Conservation (phyloP, 1,139 yeast species). For the Taiozyma sp. region DNA sequence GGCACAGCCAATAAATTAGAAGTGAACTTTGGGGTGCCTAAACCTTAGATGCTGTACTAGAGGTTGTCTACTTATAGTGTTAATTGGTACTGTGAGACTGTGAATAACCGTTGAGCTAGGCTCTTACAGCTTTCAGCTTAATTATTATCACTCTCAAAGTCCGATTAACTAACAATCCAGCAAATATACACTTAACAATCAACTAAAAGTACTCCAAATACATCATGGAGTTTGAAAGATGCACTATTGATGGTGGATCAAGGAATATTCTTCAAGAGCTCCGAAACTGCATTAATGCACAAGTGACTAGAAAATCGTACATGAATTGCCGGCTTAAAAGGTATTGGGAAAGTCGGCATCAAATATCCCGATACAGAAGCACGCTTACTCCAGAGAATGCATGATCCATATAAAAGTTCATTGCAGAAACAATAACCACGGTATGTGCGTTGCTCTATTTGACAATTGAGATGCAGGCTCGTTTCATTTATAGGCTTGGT, state of each 20-base stretch:
- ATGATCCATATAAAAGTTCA: background rate
- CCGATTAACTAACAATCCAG: too few relatives aligned
- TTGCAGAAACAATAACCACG: too few relatives aligned
- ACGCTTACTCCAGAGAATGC: background rate
- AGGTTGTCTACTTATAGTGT: background rate
- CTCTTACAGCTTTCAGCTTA: too few relatives aligned
- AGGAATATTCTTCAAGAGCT: background rate
- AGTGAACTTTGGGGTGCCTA: too few relatives aligned
- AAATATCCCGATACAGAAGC: background rate
- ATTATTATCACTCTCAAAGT: too few relatives aligned
- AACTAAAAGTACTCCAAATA: too few relatives aligned
- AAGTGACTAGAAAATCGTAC: background rate
- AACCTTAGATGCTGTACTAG: background rate
- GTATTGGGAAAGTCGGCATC: background rate
- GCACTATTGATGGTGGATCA: background rate
- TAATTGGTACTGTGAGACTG: background rate
- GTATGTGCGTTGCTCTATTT: too few relatives aligned
- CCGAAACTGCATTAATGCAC: background rate
- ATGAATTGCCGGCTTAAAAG: background rate
- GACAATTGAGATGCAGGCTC: too few relatives aligned
- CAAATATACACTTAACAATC: too few relatives aligned
- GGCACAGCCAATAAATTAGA: background rate
- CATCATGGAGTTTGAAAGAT: too few relatives aligned
- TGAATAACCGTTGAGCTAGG: background rate
- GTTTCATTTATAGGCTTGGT: too few relatives aligned